These are phyloP conservation scores for Phanerodontia chrysosporium DNA, from an alignment of 768 basidiomycete genomes.

Conservation along the genomic window DNA sequence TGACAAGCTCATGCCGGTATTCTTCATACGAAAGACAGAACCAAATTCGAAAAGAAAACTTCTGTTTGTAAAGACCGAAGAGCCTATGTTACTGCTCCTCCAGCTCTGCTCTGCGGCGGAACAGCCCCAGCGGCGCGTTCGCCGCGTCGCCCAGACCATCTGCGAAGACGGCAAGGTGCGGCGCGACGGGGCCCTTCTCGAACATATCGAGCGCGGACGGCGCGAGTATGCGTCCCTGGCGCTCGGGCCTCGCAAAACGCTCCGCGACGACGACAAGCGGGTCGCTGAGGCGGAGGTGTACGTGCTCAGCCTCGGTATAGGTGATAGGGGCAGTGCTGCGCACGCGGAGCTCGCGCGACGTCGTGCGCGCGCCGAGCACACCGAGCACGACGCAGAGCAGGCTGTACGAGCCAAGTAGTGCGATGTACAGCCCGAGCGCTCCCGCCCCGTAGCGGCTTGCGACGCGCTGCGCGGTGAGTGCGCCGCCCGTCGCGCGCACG, in stretches of 20 bases:
- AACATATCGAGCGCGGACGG: not conserved
- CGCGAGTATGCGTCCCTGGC: not conserved
- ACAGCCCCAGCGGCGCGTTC: too few relatives aligned
- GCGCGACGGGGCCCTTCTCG: not conserved
- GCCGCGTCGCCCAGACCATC: too few relatives aligned
- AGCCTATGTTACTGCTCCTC: too few relatives aligned
- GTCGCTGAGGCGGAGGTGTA: not conserved
- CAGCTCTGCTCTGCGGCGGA: too few relatives aligned
- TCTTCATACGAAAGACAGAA: too few relatives aligned
- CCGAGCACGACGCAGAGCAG: not conserved
- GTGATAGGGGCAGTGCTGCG: not conserved
- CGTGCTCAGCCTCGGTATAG: not conserved
- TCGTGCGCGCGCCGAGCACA: not conserved
- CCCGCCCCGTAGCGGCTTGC: not conserved
- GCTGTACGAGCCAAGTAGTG: not conserved
- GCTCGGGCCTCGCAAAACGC: not conserved
- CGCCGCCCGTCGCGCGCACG: not conserved
- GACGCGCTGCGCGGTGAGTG: not conserved
- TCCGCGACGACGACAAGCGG: not conserved
- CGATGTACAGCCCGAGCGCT: not conserved
- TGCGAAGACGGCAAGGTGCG: not conserved
- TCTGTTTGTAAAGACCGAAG: too few relatives aligned
- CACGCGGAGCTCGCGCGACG: not conserved
- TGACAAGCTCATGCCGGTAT: too few relatives aligned
- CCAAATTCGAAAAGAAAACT: too few relatives aligned